These are phyloP conservation scores for Lactifluus rugatus DNA, from an alignment of 768 basidiomycete species.

Conservation along the genomic window DNA sequence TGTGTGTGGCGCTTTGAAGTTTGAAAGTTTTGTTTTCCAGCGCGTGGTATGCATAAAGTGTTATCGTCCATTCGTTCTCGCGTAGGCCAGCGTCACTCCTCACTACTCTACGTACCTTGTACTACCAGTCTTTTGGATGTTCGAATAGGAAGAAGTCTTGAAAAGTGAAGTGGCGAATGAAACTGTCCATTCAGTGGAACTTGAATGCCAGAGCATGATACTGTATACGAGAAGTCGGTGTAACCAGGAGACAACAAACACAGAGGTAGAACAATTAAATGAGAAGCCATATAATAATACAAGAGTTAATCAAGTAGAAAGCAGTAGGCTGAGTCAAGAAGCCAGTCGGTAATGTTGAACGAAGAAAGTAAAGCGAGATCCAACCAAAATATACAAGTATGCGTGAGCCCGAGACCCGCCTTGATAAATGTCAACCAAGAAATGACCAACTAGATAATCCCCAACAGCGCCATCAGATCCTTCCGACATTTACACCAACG, in stretches of 20 bases:
- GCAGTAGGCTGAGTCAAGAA: neutral
- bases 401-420: neutral
- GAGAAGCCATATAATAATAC: neutral
- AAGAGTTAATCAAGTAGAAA: neutral
- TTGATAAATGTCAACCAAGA: neutral
- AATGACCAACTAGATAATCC: neutral
- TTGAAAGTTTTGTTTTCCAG: too few species aligned
- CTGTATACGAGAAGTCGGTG: neutral
- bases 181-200: too few species aligned
- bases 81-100: too few species aligned
- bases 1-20: too few species aligned
- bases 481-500: neutral
- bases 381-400: neutral
- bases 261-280: neutral
- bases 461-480: neutral
- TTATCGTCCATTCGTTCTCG: too few species aligned
- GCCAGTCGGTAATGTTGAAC: neutral
- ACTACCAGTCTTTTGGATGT: neutral
- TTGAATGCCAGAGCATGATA: too few species aligned
- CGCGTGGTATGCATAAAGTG: too few species aligned
- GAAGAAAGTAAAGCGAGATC: too few species aligned
- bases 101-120: neutral
- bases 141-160: neutral
- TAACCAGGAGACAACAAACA: neutral
- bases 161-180: neutral